Evolutionary conservation across 164 flowering plant genomes (phyloP), one percentile per base, ranked within the genome.

Genomic region (Cinnamomum chago): DNA sequence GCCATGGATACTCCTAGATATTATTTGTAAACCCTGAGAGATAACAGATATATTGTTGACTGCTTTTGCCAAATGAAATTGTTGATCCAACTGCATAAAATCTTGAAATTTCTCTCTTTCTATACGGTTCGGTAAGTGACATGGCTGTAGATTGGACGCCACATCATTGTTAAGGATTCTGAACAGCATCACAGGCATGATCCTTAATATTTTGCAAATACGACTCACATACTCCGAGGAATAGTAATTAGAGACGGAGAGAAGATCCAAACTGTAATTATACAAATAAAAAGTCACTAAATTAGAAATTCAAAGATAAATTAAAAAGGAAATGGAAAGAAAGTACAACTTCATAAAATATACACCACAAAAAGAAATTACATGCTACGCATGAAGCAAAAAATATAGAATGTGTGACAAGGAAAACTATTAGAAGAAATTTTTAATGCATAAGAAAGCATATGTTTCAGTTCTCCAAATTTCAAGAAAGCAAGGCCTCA

Each of bases 131-230:
- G 24, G 52, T 4, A 35, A 50, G 65, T 72, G 67, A 71, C 30
- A 24, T 33, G 73, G 75, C 60, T 74, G 77, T 52, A 74, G 35
- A 47, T 52, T 68, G 72, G 33, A 40, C 24, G 62, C 67, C 22
- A 80, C 50, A 62, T 73, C 69, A 65, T 77, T 75, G 67, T 67
- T 71, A 71, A 80, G 80, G 62, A 74, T 80, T 62, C 30, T 76
- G 68, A 70, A 77, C 73, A 80, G 73, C 71, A 71, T 80, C 70
- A 80, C 77, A 1, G 79, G 82, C 40, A 80, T 70, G 58, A 80
- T 74, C 72, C 77, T 69, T 75, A 80, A 71, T 33, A 71, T 74
- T 65, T 76, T 72, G 77, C 60, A 71, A 47, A 80, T 70, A 76
- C 15, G 51, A 50, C 69, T 58, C 66, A 71, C 67, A 71, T 70